These are phyloP conservation scores for Bipolaris sorokiniana DNA, from an alignment of 2,329 filamentous ascomycete genomes.

Conservation along the genomic window DNA sequence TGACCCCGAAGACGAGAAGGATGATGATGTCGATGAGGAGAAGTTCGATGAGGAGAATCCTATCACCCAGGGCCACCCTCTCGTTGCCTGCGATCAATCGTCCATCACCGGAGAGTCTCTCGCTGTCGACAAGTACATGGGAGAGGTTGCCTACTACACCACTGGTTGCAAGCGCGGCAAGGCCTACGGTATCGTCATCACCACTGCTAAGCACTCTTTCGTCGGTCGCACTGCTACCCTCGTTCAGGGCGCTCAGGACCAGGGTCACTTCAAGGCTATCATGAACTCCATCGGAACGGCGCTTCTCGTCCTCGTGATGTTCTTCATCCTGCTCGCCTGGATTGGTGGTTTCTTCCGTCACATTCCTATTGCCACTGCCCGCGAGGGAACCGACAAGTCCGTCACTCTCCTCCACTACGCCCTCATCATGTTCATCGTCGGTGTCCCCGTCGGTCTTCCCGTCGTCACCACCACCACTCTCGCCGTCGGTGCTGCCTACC, in stretches of 20 bases:
- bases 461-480: slow-evolving; percentile 80
- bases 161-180: slow-evolving; percentile 83
- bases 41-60: slow-evolving; percentile 60
- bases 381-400: slow-evolving; percentile 58
- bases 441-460: slow-evolving; percentile 78
- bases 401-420: slow-evolving; percentile 63
- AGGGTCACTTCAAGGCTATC: slow-evolving; percentile 72
- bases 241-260: slow-evolving; percentile 76
- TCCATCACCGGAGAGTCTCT: slow-evolving; percentile 82
- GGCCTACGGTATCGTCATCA: slow-evolving; percentile 71
- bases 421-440: slow-evolving; percentile 69
- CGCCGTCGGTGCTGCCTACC: slow-evolving; percentile 77
- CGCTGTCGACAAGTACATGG: slow-evolving; percentile 80
- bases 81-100: slow-evolving; percentile 77
- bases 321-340: slow-evolving; percentile 77
- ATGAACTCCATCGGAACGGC: slow-evolving; percentile 81
- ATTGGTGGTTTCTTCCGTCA: slow-evolving; percentile 80
- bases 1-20: slow-evolving; percentile 66
- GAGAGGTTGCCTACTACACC: slow-evolving; percentile 77
- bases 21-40: slow-evolving; percentile 65
- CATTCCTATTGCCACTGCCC: slow-evolving; percentile 65
- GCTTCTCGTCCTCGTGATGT: slow-evolving; percentile 76
- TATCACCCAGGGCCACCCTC: slow-evolving; percentile 67
- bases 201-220: slow-evolving; percentile 74
- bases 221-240: slow-evolving; percentile 77